Conservation (phyloP, 2,329 filamentous ascomycete genomes). For the Nothomitra cinnamomea region DNA sequence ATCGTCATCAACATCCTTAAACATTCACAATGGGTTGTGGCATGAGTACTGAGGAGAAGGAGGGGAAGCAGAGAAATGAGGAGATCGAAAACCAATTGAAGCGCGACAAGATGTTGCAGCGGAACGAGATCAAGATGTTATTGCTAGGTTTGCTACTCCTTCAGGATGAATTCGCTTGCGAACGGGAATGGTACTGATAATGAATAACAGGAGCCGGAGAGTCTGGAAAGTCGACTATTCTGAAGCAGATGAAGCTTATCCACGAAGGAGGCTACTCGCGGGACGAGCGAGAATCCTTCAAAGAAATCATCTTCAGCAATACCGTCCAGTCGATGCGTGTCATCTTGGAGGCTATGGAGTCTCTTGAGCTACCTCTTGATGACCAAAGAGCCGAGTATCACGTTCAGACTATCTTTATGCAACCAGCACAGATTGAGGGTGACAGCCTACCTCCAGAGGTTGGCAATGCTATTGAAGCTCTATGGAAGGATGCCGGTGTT, state of each 20-base stretch:
- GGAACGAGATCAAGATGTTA: conserved; percentile 99
- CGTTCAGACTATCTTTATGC: conserved; percentile 97
- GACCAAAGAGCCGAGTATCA: conserved; percentile 92
- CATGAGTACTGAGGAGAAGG: conserved; percentile 99
- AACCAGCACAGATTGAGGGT: conserved; percentile 89
- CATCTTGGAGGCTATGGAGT: conserved; percentile 53
- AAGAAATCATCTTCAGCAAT: conserved; percentile 58
- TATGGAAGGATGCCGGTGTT: conserved; percentile 87
- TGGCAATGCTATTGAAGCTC: conserved; percentile 74
- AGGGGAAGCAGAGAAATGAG: conserved; percentile 99
- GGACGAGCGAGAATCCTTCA: conserved; percentile 58
- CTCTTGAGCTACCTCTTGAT: conserved; percentile 62
- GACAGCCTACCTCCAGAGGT: conserved; percentile 90
- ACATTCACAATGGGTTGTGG: conserved; percentile 87
- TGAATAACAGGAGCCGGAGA: conserved; percentile 68
- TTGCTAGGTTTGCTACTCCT: conserved; percentile 51
- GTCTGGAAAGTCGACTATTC: conserved; percentile 85
- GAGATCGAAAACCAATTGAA: conserved; percentile 99
- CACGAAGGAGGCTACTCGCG: conserved; percentile 97
- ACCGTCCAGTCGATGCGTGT: conserved; percentile 55
- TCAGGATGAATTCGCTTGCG: background rate
- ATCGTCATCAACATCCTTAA: background rate
- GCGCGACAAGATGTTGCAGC: conserved; percentile 95
- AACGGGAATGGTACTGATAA: conserved; percentile 15
- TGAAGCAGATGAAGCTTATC: conserved; percentile 98